Percentiles rank a stretch among this genome's conserved stretches.
These are phyloP conservation scores for Leucogyrophana mollusca DNA, from an alignment of 768 basidiomycete genomes.

Conservation along the genomic window DNA sequence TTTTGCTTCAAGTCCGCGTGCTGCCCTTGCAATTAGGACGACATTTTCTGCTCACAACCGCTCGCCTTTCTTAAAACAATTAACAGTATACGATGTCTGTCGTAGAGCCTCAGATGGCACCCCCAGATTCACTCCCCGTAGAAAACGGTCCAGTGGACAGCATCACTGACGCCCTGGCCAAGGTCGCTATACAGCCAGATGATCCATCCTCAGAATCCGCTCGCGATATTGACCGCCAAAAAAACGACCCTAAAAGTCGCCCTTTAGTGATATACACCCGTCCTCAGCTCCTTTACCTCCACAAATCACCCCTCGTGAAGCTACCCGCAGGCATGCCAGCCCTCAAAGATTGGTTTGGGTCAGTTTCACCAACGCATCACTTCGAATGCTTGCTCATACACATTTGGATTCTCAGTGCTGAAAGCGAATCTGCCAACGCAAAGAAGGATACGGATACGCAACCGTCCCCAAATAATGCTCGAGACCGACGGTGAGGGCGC, in stretches of 20 bases:
- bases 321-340: slow-evolving; percentile 75
- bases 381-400: slow-evolving; percentile 30
- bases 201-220: slow-evolving; percentile 6
- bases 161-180: slow-evolving; percentile 30
- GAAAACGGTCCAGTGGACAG: slow-evolving; percentile 21
- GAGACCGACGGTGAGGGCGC: slow-evolving; percentile 68
- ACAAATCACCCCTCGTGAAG: slow-evolving; percentile 73
- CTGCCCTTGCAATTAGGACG: slow-evolving; percentile 8
- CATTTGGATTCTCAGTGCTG: slow-evolving; percentile 34
- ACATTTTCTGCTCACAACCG: slow-evolving; percentile 1
- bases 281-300: slow-evolving; percentile 62
- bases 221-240: slow-evolving; percentile 27
- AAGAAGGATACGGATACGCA: slow-evolving; percentile 64
- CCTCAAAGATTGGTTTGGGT: slow-evolving; percentile 91
- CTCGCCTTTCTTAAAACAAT: background rate
- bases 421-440: slow-evolving; percentile 41
- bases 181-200: slow-evolving; percentile 26
- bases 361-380: slow-evolving; percentile 26
- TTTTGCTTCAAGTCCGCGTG: slow-evolving; percentile 19
- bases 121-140: slow-evolving; percentile 5
- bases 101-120: slow-evolving; percentile 16
- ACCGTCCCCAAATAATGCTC: slow-evolving; percentile 46
- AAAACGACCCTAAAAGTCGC: slow-evolving; percentile 25
- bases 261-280: slow-evolving; percentile 70
- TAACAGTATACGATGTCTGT: slow-evolving; percentile 31